Conservation (phyloP, 176 grass and related monocot species). For the Oryza punctata region DNA sequence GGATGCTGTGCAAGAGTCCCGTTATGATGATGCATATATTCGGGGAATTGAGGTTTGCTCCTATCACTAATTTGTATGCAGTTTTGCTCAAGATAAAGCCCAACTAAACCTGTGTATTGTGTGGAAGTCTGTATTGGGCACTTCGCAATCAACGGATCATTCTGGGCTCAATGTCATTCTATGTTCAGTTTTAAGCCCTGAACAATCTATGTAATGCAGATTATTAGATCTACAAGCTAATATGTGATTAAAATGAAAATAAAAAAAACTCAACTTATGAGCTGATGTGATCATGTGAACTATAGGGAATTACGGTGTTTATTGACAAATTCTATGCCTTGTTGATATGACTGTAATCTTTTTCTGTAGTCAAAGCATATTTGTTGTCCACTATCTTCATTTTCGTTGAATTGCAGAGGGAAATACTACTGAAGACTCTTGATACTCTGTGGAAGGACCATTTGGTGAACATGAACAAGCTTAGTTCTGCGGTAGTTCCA, state of each 20-base stretch:
- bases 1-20: conserved; percentile 68
- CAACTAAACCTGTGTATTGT: conserved; percentile 7
- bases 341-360: not conserved
- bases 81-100: conserved; percentile 29
- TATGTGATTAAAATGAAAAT: conserved; percentile 15
- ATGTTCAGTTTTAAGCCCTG: not conserved
- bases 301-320: not conserved
- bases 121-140: not conserved
- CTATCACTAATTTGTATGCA: not conserved
- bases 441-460: conserved; percentile 90
- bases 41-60: conserved; percentile 78
- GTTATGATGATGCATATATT: conserved; percentile 74
- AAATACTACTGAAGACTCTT: conserved; percentile 88
- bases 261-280: not conserved
- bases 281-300: not conserved
- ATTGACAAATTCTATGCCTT: not conserved
- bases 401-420: conserved; percentile 67
- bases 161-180: not conserved
- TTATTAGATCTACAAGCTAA: not conserved
- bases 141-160: conserved; percentile 20
- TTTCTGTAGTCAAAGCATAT: conserved; percentile 6
- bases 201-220: not conserved
- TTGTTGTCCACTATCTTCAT: conserved; percentile 5
- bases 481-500: conserved; percentile 84
- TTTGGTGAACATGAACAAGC: conserved; percentile 98